phyloP scores from a whole-genome alignment of 73 alveolate genomes.

The Blepharisma japonicum region DNA sequence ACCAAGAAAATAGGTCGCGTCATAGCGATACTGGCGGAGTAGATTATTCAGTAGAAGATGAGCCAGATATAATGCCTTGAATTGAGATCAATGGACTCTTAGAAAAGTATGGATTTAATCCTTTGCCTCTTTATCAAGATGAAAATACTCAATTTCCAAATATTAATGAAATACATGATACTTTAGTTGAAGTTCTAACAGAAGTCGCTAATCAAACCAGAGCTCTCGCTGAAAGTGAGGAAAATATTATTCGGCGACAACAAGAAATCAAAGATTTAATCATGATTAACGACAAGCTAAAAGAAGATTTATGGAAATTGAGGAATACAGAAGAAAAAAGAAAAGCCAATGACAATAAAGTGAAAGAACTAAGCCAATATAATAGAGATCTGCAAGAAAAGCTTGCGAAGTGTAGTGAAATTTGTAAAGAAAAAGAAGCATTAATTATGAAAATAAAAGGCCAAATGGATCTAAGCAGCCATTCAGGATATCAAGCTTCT shows the following conservation, averaged over 20 bases:
- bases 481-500: not conserved
- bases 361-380: not conserved
- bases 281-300: too few species aligned
- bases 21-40: too few species aligned
- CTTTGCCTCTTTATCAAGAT: not conserved
- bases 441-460: not conserved
- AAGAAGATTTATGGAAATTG: too few species aligned
- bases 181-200: slow-evolving; percentile 13
- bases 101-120: not conserved
- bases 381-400: slow-evolving; percentile 26
- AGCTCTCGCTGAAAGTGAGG: not conserved
- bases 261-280: not conserved
- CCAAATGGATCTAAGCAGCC: not conserved
- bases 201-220: not conserved
- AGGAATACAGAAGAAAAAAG: not conserved
- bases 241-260: not conserved
- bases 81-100: too few species aligned
- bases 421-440: not conserved
- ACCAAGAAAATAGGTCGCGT: too few species aligned
- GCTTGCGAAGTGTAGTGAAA: not conserved
- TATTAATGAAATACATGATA: not conserved
- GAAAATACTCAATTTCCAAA: not conserved
- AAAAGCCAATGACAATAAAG: not conserved
- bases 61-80: too few species aligned
- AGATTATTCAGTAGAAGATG: too few species aligned